Base-by-base conservation (phyloP, 139 green algal genomes). In the Auxenochlorella protothecoides region DNA sequence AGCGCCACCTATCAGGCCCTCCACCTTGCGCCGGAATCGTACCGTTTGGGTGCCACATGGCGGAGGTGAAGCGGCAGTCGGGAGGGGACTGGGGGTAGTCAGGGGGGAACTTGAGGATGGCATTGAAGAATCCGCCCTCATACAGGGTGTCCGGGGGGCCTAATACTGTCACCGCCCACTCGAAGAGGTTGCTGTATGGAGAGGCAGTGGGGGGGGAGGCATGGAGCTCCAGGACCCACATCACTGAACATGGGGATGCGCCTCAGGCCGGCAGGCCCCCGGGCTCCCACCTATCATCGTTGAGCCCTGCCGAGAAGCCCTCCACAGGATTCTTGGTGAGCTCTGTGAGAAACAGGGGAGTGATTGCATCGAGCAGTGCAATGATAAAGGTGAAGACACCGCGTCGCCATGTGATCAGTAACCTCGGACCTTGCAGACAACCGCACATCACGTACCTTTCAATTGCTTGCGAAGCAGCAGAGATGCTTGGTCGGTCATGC, bases 61-160 rank as follows among this genome's bases (percentile, higher is more conserved):
- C 95, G 66, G 91, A 97, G 0, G 87, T 96, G 84, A 99, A 99
- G 2, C 88, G 83, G 79, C 93, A 96, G 3, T 81, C 85, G 15
- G 95, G 95, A 12, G 95, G 95, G 5, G 76, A 92, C 73, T 99
- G 93, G 6, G 95, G 95, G 76, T 99, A 99, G 87, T 99, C 96
- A 68, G 87, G 88, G 4, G 95, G 95, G 76, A 99, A 99, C 27
- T 82, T 89, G 72, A 99, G 85, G 5, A 90, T 76, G 27, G 93
- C 92, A 73, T 96, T 97, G 84, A 99, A 99, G 82, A 99, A 99
- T n/a, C 95, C 95, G 27, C 95, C 95, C 85, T 99, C 95, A 72
- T 99, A 99, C 0, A 97, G 78, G 0, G 95, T 99, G 66, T 99
- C 95, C 61, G 94, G 94, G 8, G 95, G 95, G 2, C 95, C 95